Evolutionary conservation across 2,329 filamentous ascomycete genomes (phyloP), one percentile per base, ranked within the genome.

Genomic region (Stylonectria norvegica): DNA sequence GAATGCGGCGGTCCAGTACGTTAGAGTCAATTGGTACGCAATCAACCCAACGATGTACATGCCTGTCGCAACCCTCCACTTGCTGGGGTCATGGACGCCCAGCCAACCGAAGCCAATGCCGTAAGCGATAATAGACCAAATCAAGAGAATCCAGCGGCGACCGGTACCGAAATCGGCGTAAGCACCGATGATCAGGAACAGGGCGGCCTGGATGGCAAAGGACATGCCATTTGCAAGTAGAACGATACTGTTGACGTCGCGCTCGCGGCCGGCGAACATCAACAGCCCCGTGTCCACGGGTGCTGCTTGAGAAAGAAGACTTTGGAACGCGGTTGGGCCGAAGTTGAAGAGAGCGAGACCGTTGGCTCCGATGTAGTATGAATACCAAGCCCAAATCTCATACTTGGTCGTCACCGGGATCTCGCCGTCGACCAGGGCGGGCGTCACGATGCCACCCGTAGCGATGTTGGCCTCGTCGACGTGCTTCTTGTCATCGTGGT

Each of bases 11-110:
- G 79, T 83, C 79, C 81, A 85, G 58, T 84, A 85, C 0, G 81
- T 85, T 34, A 85, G 65, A 0, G 78, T 81, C 3, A 82, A 75
- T 60, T 85, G 81, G 50, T 85, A 85, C 1, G 75, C 74, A 47
- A 86, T 80, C 29, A 85, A 59, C 2, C 81, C 81, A 12, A 84
- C 73, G 40, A 85, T 81, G 57, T 86, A 86, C 12, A 86, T 59
- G 0, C 73, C 81, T 0, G 78, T 70, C 1, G 68, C 83, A 7
- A 72, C 64, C 34, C 74, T 68, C 83, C 83, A 86, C 55, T 81
- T 68, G 3, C 70, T 66, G 12, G 72, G 61, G 0, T 71, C 73
- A 43, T 84, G 78, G 1, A 86, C 79, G 15, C 79, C 81, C 2
- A 86, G 61, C 79, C 81, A 86, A 35, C 71, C 81, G 47, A 85